Evolutionary conservation across 352 stramenopile species (phyloP), one percentile per base, ranked within the genome.

Genomic region (Globisporangium ultimum): DNA sequence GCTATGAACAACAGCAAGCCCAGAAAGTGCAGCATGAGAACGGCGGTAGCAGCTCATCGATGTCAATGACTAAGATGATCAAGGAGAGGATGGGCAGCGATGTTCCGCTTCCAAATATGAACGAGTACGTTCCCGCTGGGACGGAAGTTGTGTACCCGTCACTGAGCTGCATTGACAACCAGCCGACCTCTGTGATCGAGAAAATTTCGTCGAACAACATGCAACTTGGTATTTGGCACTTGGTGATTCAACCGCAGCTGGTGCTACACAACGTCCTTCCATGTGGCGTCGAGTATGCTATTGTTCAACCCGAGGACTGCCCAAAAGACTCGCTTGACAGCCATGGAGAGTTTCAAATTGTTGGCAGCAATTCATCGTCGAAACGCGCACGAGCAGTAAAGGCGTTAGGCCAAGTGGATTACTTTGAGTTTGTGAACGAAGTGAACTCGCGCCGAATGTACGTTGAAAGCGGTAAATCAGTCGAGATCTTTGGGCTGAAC

Each of bases 221-320:
- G 1, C 58, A 67, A 12, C 57, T 91, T 21, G 78, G 84, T 20
- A 80, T 64, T 9, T 96, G 85, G 84, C 86, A 72, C 36, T 67
- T 96, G 36, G 84, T 87, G 12, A 88, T 96, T 60, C 77, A 89
- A 56, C 85, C 87, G 17, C 87, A 96, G 61, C 50, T 96, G 24
- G 65, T 91, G 34, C 61, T 96, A 22, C 71, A 91, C 55, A 96
- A 96, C 43, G 74, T 93, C 41, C 67, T 96, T 46, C 87, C 87
- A 14, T 93, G 84, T 28, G 85, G 74, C 45, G 61, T 95, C 41
- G 87, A 96, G 56, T 96, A 94, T 60, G 76, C 69, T 4, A 89
- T 96, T 60, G 87, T 96, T 4, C 87, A 96, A 53, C 46, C 77
- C 2, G 46, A 62, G 28, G 87, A 96, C 65, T 93, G 85, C n/a